Evolutionary conservation across 129 eudicot genomes (phyloP), one percentile per base, ranked within the genome.

Genomic region (Centella asiatica): DNA sequence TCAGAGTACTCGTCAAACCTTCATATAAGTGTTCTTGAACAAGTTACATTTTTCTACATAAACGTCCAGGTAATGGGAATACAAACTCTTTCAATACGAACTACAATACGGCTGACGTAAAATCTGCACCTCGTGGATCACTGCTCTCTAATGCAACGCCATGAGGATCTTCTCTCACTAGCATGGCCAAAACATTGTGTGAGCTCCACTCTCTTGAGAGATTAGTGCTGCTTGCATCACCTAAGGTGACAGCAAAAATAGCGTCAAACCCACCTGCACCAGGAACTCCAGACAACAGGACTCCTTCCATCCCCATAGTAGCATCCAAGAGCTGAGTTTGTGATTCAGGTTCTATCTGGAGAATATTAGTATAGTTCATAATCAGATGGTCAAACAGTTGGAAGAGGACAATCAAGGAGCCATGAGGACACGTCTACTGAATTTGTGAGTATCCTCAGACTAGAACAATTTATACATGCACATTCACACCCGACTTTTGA

Each of bases 191-290:
- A 56, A 92, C 96, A 55, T 84, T 84, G 40, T 65, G 79, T 32
- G 86, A 81, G 66, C 83, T 84, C 96, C 99, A 84, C 28, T 69
- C 71, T 47, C 80, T 67, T 27, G 76, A 56, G 6, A 87, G 74
- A 25, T 79, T 79, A 22, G 61, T 56, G 56, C 69, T 73, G 48
- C 88, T 70, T 11, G 88, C 80, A 50, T 50, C 56, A 50, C 56
- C 56, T 50, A 50, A 22, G 29, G 17, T 22, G 14, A 50, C 27
- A 23, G 17, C 5, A 25, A 85, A 90, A 13, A 90, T 86, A 23
- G 97, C 95, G 74, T 90, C 97, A 67, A 83, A 90, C 4, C 97
- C 97, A 18, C 97, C 97, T 44, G 95, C 97, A 67, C 97, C 95
- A 32, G 97, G 97, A 69, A 90, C 92, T 47, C 97, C 97, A 33